Percentiles rank a stretch among this genome's conserved stretches.
These are phyloP conservation scores for Gynostemma pentaphyllum DNA, from an alignment of 306 rosid genomes.

Conservation along the genomic window DNA sequence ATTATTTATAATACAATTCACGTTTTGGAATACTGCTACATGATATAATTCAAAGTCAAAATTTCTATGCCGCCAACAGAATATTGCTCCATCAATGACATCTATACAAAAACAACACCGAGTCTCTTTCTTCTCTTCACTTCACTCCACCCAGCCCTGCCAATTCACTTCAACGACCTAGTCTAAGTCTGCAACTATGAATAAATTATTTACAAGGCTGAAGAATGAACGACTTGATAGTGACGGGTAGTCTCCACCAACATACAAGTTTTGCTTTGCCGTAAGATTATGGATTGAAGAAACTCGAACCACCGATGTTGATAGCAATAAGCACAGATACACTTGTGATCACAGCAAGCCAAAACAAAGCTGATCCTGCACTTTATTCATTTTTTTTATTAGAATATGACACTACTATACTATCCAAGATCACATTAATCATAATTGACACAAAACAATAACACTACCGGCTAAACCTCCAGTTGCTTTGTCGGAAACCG, in stretches of 20 bases:
- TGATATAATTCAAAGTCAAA: constrained; percentile 8
- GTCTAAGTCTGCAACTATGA: too few relatives aligned
- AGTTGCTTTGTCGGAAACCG: constrained; percentile 22
- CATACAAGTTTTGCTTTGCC: too few relatives aligned
- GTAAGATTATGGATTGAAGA: constrained; percentile 71
- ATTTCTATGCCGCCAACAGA: constrained; percentile 10
- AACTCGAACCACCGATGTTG: constrained; percentile 65
- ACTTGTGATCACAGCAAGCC: constrained; percentile 80
- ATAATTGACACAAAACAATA: not conserved
- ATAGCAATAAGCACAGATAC: constrained; percentile 54
- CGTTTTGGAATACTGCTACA: too few relatives aligned
- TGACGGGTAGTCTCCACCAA: not conserved
- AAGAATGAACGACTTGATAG: too few relatives aligned
- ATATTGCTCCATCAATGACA: constrained; percentile 2
- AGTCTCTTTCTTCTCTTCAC: not conserved
- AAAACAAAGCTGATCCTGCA: constrained; percentile 65
- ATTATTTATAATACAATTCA: too few relatives aligned
- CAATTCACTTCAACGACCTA: not conserved
- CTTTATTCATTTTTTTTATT: constrained; percentile 5
- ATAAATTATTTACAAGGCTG: too few relatives aligned
- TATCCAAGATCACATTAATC: not conserved
- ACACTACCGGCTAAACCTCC: constrained; percentile 45
- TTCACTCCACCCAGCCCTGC: not conserved
- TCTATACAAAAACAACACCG: not conserved
- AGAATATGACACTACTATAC: not conserved